Base-by-base conservation (phyloP, 768 basidiomycete genomes). In the Aureoboletus auriporus region DNA sequence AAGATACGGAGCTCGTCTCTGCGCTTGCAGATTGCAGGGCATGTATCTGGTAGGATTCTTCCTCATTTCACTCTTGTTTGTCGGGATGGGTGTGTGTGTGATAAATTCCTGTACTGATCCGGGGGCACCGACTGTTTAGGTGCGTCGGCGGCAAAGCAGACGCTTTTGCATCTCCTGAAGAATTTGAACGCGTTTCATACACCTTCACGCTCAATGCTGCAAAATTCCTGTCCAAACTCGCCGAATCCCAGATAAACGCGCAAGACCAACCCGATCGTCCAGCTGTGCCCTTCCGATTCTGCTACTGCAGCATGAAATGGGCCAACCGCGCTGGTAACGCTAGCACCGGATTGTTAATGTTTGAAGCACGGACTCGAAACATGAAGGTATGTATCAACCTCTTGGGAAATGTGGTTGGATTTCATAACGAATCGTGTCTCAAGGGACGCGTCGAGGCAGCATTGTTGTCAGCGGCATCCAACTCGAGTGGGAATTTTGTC, bases 221-320 rank as follows among this genome's bases (percentile, higher is more conserved):
- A 0, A 41, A 44, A 26, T 63, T 64, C 55, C 27, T 64, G 6
- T 53, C 51, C 42, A 59, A 50, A 17, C 47, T 63, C 9, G 54
- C 36, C 14, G 46, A 56, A 27, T 46, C 47, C 5, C 54, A 33
- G 14, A 33, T 12, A 14, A 33, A 11, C 33, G 4, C 50, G n/a
- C 35, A 51, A 42, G 35, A 23, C 27, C 42, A 45, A 30, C 14
- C 30, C 1, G 48, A 27, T 13, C 31, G 13, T 23, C 33, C n/a
- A 3, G 5, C 30, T 31, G 56, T 47, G 1, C 57, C 54, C 1
- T 52, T 64, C 37, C 54, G 59, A 29, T 64, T 63, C 46, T 63
- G 62, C 47, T 63, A 64, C 44, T 63, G 55, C 49, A 64, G 62
- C 44, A 35, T 38, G 39, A 64, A 64, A 26, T 47, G 56, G 53